These are phyloP conservation scores for Diaporthe caulivora DNA, from an alignment of 2,329 filamentous ascomycete species.

Conservation along the genomic window DNA sequence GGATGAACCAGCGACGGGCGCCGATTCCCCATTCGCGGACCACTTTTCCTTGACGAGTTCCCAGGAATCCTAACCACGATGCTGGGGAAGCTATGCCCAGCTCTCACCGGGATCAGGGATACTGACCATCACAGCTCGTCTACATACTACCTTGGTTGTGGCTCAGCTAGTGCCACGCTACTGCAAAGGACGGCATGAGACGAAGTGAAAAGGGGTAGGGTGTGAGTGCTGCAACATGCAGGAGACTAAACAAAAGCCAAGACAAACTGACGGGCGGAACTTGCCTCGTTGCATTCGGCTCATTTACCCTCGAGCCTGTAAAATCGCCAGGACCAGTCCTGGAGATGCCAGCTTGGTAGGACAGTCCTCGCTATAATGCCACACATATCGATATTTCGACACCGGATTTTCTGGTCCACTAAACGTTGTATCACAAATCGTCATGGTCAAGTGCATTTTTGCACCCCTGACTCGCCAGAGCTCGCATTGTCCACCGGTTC, in stretches of 20 bases:
- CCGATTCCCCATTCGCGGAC: neutral
- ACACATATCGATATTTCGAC: neutral
- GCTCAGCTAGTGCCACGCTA: conserved; percentile 25
- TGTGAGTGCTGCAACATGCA: conserved; percentile 18
- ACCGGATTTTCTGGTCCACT: neutral
- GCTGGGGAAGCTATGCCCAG: neutral
- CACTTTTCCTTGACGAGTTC: neutral
- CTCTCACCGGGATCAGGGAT: conserved; percentile 12
- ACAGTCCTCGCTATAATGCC: conserved; percentile 1
- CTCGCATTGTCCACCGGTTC: neutral
- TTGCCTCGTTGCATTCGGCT: neutral
- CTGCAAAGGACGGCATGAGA: conserved; percentile 30
- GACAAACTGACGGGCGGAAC: conserved; percentile 24
- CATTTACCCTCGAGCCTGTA: conserved; percentile 24
- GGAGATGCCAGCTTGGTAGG: neutral
- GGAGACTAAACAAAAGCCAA: conserved; percentile 21
- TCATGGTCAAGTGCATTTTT: conserved; percentile 1
- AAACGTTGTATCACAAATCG: neutral
- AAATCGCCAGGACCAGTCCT: conserved; percentile 7
- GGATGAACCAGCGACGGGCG: neutral
- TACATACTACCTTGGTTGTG: conserved; percentile 20
- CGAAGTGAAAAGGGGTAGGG: conserved; percentile 16
- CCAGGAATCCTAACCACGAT: neutral
- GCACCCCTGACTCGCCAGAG: conserved; percentile 17
- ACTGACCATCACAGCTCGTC: neutral